phyloP scores from a whole-genome alignment of 768 basidiomycete genomes.

The Russula earlei region DNA sequence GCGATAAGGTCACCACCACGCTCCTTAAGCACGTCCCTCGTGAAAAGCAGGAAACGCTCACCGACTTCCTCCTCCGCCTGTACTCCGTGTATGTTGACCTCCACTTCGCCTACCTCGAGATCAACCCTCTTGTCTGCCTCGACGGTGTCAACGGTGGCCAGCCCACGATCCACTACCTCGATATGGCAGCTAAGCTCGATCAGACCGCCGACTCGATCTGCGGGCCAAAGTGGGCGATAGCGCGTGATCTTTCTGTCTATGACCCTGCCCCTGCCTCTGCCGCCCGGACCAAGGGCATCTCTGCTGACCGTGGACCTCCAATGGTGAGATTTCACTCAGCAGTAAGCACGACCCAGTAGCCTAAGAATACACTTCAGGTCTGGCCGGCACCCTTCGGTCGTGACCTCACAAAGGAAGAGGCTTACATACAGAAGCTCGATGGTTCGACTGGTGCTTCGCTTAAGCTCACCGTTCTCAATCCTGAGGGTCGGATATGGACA shows the following conservation, averaged over 20 bases:
- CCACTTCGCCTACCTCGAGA: constrained; percentile 99
- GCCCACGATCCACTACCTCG: constrained; percentile 86
- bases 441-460: constrained; percentile 95
- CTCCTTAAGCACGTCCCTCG: constrained; percentile 80
- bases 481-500: constrained; percentile 95
- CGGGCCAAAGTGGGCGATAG: constrained; percentile 98
- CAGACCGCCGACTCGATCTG: constrained; percentile 98
- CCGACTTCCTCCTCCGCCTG: constrained; percentile 89
- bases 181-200: constrained; percentile 99
- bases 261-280: constrained; percentile 40
- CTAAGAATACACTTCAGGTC: constrained; percentile 31
- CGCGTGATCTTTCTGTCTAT: constrained; percentile 77
- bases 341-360: not conserved
- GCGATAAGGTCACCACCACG: constrained; percentile 60
- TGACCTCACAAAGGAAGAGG: constrained; percentile 96
- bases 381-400: constrained; percentile 96
- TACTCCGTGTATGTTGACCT: constrained; percentile 98
- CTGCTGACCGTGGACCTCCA: constrained; percentile 91
- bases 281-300: constrained; percentile 41
- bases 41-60: constrained; percentile 80
- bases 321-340: constrained; percentile 48
- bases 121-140: constrained; percentile 95
- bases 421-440: constrained; percentile 98
- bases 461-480: constrained; percentile 93
- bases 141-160: constrained; percentile 63